Percentiles rank a stretch among this genome's conserved stretches.
Evolutionary conservation across 2,329 filamentous ascomycete species (phyloP).

Genomic region (Fusarium fujikuroi): DNA sequence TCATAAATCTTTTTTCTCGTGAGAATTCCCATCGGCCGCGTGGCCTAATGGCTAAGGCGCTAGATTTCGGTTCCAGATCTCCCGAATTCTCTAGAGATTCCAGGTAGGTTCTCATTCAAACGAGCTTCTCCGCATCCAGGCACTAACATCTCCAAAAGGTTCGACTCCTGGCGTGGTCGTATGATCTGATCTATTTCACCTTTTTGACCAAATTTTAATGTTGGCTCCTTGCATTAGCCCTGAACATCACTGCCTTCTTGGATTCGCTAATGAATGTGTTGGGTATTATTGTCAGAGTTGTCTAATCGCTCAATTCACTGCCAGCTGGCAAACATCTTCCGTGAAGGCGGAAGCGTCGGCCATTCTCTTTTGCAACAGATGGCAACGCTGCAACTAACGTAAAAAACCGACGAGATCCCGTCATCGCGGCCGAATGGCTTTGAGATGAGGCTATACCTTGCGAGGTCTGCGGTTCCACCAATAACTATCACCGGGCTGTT

Average conservation of each 20-base stretch:
- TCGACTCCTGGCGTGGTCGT: slow-evolving; percentile 43
- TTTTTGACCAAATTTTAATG: not conserved
- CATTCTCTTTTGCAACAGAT: not conserved
- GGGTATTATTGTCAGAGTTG: not conserved
- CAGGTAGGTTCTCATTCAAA: slow-evolving; percentile 21
- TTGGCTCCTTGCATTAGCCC: not conserved
- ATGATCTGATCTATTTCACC: slow-evolving; percentile 11
- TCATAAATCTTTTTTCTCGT: not conserved
- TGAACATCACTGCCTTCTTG: not conserved
- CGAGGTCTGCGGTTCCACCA: slow-evolving; percentile 32
- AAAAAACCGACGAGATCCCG: not conserved
- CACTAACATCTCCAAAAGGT: slow-evolving; percentile 24
- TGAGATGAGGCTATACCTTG: not conserved
- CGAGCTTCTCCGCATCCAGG: not conserved
- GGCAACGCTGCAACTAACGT: not conserved
- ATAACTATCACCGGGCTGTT: slow-evolving; percentile 29
- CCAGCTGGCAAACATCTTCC: not conserved
- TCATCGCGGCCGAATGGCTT: not conserved
- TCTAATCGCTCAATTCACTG: not conserved
- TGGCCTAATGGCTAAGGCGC: slow-evolving; percentile 43
- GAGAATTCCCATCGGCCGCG: slow-evolving; percentile 21
- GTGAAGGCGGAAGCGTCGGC: not conserved
- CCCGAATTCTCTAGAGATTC: slow-evolving; percentile 39
- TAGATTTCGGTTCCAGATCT: slow-evolving; percentile 33
- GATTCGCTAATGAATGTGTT: not conserved